Percentiles rank a stretch among this genome's conserved stretches.
phyloP scores from a whole-genome alignment of 768 basidiomycete species.

The Cystobasidium tubakii region DNA sequence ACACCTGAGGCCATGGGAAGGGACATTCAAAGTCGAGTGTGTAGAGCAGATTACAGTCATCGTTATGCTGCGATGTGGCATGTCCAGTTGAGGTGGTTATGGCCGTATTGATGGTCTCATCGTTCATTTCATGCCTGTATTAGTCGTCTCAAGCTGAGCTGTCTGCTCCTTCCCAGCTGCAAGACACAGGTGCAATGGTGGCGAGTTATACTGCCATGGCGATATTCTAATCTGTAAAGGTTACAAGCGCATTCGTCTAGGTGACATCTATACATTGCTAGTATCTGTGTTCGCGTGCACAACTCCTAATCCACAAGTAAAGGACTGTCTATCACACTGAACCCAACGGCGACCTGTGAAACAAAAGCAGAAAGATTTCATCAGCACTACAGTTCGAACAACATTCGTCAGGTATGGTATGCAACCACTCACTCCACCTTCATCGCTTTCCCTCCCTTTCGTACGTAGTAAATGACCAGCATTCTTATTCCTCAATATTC shows the following conservation, averaged over 20 bases:
- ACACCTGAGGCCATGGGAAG: slow-evolving; percentile 3
- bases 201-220: too few species aligned
- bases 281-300: too few species aligned
- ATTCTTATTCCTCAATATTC: slow-evolving; percentile 57
- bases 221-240: too few species aligned
- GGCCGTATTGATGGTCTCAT: background rate
- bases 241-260: too few species aligned
- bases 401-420: too few species aligned
- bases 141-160: too few species aligned
- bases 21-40: slow-evolving; percentile 18
- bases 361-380: slow-evolving; percentile 43
- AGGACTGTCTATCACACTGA: slow-evolving; percentile 23
- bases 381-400: too few species aligned
- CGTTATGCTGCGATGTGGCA: background rate
- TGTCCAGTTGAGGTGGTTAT: background rate
- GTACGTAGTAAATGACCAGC: slow-evolving; percentile 81
- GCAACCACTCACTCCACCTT: slow-evolving; percentile 85
- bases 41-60: background rate
- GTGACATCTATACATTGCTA: too few species aligned
- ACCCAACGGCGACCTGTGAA: background rate
- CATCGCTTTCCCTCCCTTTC: slow-evolving; percentile 82
- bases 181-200: background rate
- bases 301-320: slow-evolving; percentile 8
- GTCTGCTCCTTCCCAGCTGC: too few species aligned
- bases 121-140: background rate